Evolutionary conservation across 1,139 yeast species (phyloP), one percentile per base, ranked within the genome.

Genomic region (Taphrina wiesneri): DNA sequence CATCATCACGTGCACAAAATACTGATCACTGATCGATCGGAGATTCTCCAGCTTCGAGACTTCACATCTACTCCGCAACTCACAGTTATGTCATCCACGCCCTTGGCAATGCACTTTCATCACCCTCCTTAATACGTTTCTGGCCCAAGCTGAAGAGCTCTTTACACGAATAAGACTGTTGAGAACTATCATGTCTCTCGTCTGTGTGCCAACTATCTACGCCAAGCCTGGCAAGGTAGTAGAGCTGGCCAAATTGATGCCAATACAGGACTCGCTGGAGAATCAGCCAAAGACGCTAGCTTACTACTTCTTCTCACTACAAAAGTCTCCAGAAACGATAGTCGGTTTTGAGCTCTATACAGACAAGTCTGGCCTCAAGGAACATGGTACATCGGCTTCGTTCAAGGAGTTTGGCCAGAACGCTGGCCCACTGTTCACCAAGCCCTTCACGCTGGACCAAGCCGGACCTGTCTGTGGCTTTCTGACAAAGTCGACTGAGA

Each of bases 231-330:
- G 59, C 49, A 39, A 36, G 36, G 49, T 41, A 11, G 36, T 11
- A 15, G 36, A 41, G 6, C 7, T 39, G 49, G 32, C 47, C 15
- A 39, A 54, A 32, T 21, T 25, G 49, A 19, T 54, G 59, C 59
- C 59, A 13, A 28, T 54, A 11, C 46, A 36, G 34, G 59, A 54
- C 25, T 54, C 36, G 19, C 30, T 54, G 23, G 36, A 25, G 32
- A 54, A 54, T 39, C 59, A 60, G 30, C 57, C 64, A 21, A 51
- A 51, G 64, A 60, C 64, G 0, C 43, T 51, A 26, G 64, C 64
- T 5, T 60, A 60, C 36, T 60, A 51, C 32, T 60, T 60, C 57
- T 60, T 51, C 43, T 19, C 51, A 11, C 28, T 60, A 7, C 34
- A 28, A 21, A 53, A 49, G 13, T 26, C 52, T 7, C 64, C 64